phyloP scores from a whole-genome alignment of 768 basidiomycete species.

The Lentinus tigrinus region DNA sequence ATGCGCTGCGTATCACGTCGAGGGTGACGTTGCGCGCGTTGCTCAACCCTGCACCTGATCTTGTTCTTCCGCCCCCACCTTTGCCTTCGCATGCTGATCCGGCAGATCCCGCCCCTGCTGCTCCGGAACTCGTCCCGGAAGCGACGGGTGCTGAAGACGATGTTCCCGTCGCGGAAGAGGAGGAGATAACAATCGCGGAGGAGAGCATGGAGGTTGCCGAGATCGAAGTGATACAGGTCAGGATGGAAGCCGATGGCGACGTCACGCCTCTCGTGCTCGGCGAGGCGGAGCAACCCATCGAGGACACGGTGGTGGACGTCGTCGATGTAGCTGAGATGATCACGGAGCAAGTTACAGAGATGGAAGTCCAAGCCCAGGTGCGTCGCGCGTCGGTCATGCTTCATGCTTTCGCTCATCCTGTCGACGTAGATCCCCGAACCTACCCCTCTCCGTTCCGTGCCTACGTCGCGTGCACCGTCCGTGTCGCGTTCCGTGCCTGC shows the following conservation, averaged over 20 bases:
- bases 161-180: background rate
- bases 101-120: background rate
- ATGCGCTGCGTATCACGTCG: conserved; percentile 14
- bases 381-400: background rate
- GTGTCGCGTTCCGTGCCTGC: background rate
- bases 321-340: background rate
- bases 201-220: too few species aligned
- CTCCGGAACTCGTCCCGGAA: background rate
- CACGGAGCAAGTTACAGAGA: too few species aligned
- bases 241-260: conserved; percentile 1
- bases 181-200: background rate
- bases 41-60: conserved; percentile 15
- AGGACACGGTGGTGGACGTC: background rate
- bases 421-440: background rate
- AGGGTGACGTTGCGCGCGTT: conserved; percentile 11
- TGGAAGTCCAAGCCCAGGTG: background rate
- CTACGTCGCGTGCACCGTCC: background rate
- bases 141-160: background rate
- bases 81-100: background rate
- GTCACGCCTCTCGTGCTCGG: conserved; percentile 2
- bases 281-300: background rate
- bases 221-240: background rate
- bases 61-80: too few species aligned
- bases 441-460: background rate
- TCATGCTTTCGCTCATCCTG: background rate